Base-by-base conservation (phyloP, 495 filamentous ascomycete genomes). In the Oleoguttula mirabilis region DNA sequence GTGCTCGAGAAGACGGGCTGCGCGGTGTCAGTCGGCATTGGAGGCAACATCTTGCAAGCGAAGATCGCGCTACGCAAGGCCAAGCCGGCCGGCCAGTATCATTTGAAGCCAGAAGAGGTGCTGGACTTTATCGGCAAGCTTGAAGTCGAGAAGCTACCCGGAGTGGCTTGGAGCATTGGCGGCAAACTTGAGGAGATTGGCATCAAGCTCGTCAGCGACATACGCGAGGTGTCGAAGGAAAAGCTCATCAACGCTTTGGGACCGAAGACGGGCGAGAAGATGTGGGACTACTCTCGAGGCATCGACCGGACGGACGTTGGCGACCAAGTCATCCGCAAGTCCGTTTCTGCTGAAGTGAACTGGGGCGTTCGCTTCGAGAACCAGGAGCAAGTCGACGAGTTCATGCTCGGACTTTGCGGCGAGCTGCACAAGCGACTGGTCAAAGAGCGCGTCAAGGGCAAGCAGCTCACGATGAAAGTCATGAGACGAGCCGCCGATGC, bases 331-430 rank as follows among this genome's bases (percentile, higher is more conserved):
- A 55, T 73, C 10, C 74, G 90, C 24, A 94, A 95, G 56, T 94
- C 88, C 0, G 83, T 96, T 10, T 94, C 88, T 1, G 88, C 88
- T 0, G 88, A 96, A 47, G 84, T 98, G 44, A 98, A 94, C 53
- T 98, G 92, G 92, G 90, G 90, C 2, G 90, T 98, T 39, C 77
- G 90, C 21, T 98, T 98, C 52, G 76, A 84, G 41, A 90, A 72
- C 34, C 84, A 94, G 45, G 74, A 73, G 5, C 88, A 98, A 59
- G 85, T 83, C 0, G 90, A 96, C 32, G 80, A 86, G 39, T 98
- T 98, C 55, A 67, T 96, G 21, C 67, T 72, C 38, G 85, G 82
- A 45, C 61, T 98, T 2, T 85, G 80, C 47, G 77, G 79, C 35
- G 90, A 96, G 55, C 61, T 96, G 16, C 75, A 84, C 50, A 77